Evolutionary conservation across 1,284 basidiomycete species (phyloP).

Genomic region (Cerioporus squamosus): DNA sequence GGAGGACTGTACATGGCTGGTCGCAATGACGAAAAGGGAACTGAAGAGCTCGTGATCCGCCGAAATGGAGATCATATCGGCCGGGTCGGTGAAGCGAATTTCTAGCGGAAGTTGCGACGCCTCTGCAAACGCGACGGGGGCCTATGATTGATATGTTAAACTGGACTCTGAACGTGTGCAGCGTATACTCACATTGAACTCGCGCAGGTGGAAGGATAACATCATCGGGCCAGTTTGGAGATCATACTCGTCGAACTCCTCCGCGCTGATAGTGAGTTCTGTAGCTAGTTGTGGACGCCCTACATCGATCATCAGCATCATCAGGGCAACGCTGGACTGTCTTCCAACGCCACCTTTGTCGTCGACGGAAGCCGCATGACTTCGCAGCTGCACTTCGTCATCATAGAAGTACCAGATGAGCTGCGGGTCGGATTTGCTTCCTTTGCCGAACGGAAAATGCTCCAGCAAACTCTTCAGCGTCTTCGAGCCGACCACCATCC

Average conservation of each 20-base stretch:
- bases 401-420: conserved; percentile 76
- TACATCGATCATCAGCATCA: conserved; percentile 29
- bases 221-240: conserved; percentile 61
- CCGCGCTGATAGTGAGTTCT: conserved; percentile 70
- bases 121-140: conserved; percentile 78
- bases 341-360: conserved; percentile 51
- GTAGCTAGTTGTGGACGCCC: conserved; percentile 70
- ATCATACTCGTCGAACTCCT: conserved; percentile 79
- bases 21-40: conserved; percentile 74
- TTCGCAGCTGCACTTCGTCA: conserved; percentile 68
- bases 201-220: conserved; percentile 78
- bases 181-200: conserved; percentile 67
- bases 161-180: background rate
- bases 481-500: conserved; percentile 68
- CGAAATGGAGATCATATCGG: conserved; percentile 73
- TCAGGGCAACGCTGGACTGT: conserved; percentile 5
- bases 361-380: conserved; percentile 67
- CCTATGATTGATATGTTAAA: conserved; percentile 44
- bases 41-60: conserved; percentile 67
- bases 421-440: conserved; percentile 70
- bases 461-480: conserved; percentile 78
- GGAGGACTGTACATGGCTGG: conserved; percentile 55
- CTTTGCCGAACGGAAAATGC: conserved; percentile 69
- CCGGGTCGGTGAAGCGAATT: conserved; percentile 74
- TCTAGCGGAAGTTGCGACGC: conserved; percentile 64